Evolutionary conservation across 768 basidiomycete species (phyloP).

Genomic region (Trametes coccinea): DNA sequence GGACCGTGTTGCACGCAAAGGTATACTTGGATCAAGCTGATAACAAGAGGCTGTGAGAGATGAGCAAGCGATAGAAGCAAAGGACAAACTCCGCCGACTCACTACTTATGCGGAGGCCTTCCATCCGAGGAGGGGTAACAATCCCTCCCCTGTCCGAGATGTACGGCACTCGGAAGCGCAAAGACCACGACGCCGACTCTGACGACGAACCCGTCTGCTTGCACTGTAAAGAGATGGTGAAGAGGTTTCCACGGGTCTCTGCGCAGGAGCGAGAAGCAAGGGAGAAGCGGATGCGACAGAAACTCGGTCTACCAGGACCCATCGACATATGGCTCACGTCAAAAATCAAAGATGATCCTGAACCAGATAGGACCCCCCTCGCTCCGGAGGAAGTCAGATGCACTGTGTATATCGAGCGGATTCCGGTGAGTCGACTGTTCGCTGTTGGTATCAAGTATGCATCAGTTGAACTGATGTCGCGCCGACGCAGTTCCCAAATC

Average conservation of each 20-base stretch:
- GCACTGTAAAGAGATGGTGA: background rate
- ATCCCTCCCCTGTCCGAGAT: background rate
- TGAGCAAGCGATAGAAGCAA: constrained; percentile 14
- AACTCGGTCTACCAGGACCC: constrained; percentile 4
- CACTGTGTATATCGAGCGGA: constrained; percentile 10
- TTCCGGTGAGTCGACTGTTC: constrained; percentile 11
- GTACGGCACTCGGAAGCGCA: background rate
- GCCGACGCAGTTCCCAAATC: constrained; percentile 1
- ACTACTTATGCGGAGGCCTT: background rate
- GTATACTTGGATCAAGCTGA: constrained; percentile 16
- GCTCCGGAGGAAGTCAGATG: constrained; percentile 15
- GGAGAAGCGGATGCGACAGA: constrained; percentile 2
- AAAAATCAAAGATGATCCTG: background rate
- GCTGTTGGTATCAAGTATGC: background rate
- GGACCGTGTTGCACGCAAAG: background rate
- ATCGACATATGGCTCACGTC: constrained; percentile 17
- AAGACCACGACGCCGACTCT: background rate
- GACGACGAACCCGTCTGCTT: background rate
- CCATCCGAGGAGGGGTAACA: background rate
- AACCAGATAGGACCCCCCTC: background rate
- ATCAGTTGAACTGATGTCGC: background rate
- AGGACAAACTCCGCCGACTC: background rate
- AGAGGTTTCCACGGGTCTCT: background rate
- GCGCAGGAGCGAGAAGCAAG: background rate
- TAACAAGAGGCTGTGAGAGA: constrained; percentile 9